Percentiles rank a stretch among this genome's conserved stretches.
Conservation (phyloP, 208 protist genomes). For the Crithidia fasciculata region DNA sequence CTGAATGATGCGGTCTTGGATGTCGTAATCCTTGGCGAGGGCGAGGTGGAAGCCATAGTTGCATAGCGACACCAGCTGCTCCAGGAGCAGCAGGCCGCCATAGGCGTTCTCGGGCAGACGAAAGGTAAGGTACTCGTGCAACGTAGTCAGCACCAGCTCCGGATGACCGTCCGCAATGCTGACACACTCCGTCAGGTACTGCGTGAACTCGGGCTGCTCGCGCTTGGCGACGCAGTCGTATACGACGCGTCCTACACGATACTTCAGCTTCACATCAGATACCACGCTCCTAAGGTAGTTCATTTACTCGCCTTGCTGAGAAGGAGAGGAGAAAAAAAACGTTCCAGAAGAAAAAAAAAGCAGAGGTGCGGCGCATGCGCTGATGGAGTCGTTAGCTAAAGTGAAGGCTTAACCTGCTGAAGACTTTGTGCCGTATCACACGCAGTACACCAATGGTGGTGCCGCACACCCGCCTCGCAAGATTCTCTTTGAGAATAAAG, state of each 20-base stretch:
- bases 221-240: conserved; percentile 37
- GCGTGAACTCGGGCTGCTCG: conserved; percentile 21
- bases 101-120: conserved; percentile 43
- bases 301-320: conserved; percentile 38
- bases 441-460: no score
- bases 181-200: conserved; percentile 50
- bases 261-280: conserved; percentile 58
- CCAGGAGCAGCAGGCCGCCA: conserved; percentile 64
- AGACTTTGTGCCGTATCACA: no score
- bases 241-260: conserved; percentile 47
- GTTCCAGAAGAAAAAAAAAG: neutral
- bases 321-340: neutral
- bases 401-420: no score
- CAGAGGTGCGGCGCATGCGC: no score
- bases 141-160: conserved; percentile 45
- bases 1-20: conserved; percentile 73
- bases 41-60: conserved; percentile 79
- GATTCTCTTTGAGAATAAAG: no score
- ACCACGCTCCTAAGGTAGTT: conserved; percentile 63
- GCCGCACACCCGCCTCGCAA: no score
- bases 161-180: conserved; percentile 62
- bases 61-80: conserved; percentile 77
- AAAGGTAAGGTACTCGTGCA: conserved; percentile 46
- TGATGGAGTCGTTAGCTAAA: no score
- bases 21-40: conserved; percentile 49